Base-by-base conservation (phyloP, 495 filamentous ascomycete species). In the Bacidia rubella region DNA sequence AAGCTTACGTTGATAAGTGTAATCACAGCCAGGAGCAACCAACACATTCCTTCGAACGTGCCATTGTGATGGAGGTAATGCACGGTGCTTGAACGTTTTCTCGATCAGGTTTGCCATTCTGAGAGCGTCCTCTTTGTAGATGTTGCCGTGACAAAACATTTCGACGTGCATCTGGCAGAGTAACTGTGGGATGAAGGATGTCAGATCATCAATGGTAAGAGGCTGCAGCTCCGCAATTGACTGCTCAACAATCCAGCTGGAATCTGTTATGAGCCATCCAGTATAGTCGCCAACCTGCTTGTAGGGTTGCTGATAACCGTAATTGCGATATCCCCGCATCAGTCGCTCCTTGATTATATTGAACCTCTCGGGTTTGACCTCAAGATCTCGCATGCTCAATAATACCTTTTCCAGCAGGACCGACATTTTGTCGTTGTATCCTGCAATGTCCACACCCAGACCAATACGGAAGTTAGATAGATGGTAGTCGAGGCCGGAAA, bases 361-460 rank as follows among this genome's bases (percentile, higher is more conserved):
- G 65, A 96, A 97, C 3, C 92, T 80, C 53, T 90, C 89, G 4
- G 83, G 78, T 54, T 79, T 82, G 59, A 97, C 72, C 35, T 85
- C 79, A 2, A 97, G 70, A 56, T 93, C 85, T 40, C 85, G 80
- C 81, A 97, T 90, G 11, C 82, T 89, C 15, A 79, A 69, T 20
- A 97, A 72, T 19, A 99, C 84, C 62, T 95, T 95, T 58, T 97
- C 88, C 52, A 97, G 66, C 9, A 99, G 76, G 12, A 93, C 87
- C 0, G 85, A 68, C 65, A 99, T 79, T 73, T 97, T 99, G 67
- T 97, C 92, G 60, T 92, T 97, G 68, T 97, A 99, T 1, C 92
- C 92, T 11, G 78, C 79, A 17, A 97, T 76, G 29, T 83, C 82
- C 38, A 95, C 73, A 52, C 86, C 82, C 22, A 97, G 61, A 0